A percentile compares a stretch with the other conserved stretches of the same genome.
These are phyloP conservation scores for Fraxinus americana DNA, from an alignment of 257 asterid genomes.

Conservation along the genomic window DNA sequence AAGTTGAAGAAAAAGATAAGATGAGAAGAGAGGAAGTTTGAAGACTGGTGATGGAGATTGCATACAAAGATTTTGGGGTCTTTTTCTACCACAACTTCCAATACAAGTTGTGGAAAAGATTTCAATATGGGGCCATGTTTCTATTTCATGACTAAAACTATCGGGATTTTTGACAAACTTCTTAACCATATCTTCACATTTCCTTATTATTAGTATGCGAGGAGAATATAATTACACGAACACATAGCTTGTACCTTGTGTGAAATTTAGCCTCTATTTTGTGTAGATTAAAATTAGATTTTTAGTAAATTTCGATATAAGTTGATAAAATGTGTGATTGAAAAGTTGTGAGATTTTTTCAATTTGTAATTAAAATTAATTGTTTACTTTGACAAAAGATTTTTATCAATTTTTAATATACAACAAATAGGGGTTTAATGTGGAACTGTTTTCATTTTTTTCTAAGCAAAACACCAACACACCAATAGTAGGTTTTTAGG, in stretches of 20 bases:
- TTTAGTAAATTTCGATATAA: no score
- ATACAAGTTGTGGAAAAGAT: conserved; percentile 11
- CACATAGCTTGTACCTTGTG: background rate
- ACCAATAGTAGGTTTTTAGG: no score
- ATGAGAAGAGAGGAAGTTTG: conserved; percentile 20
- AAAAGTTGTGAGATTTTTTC: no score
- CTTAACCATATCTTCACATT: background rate
- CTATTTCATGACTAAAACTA: background rate
- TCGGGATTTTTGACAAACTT: background rate
- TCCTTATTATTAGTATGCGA: no score
- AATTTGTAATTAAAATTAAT: no score
- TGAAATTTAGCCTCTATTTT: background rate
- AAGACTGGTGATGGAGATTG: conserved; percentile 51
- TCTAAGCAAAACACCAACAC: no score
- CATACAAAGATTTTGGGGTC: conserved; percentile 33
- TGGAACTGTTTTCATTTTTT: no score
- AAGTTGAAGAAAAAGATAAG: conserved; percentile 40
- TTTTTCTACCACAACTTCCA: conserved; percentile 45
- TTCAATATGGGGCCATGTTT: background rate
- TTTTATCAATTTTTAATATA: no score
- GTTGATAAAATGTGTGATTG: no score
- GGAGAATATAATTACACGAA: background rate
- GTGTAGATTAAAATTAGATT: no score
- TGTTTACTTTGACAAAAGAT: no score
- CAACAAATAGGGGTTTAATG: no score